phyloP scores from a whole-genome alignment of 225 moss, liverwort and hornwort genomes.

The Sphagnum contortum region DNA sequence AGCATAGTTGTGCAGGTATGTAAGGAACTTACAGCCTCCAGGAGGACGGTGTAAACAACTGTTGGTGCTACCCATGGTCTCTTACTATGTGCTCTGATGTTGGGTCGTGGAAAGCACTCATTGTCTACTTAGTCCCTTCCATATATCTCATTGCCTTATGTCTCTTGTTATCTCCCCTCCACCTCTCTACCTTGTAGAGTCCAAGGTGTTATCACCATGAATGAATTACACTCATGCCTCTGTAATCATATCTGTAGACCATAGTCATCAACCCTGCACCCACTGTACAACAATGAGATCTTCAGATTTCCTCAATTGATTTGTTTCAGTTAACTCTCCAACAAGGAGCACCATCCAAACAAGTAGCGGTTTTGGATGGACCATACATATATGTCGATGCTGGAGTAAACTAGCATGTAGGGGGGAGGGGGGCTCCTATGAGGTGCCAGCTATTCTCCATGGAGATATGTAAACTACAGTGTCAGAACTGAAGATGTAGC shows the following conservation, averaged over 20 bases:
- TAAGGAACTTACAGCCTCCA: slow-evolving; percentile 18
- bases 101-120: slow-evolving; percentile 21
- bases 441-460: too few relatives aligned
- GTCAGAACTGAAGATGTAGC: too few relatives aligned
- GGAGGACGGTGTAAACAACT: slow-evolving; percentile 10
- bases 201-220: slow-evolving; percentile 1
- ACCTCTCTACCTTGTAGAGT: slow-evolving; percentile 4
- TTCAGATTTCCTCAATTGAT: too few relatives aligned
- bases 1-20: too few relatives aligned
- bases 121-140: slow-evolving; percentile 12
- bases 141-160: slow-evolving; percentile 9
- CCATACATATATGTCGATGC: too few relatives aligned
- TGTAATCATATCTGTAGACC: slow-evolving; percentile 18
- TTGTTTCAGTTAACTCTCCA: too few relatives aligned
- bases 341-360: too few relatives aligned
- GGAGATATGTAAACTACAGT: too few relatives aligned
- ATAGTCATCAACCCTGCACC: slow-evolving; percentile 18
- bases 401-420: too few relatives aligned
- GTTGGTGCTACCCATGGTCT: slow-evolving; percentile 29
- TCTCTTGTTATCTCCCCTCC: slow-evolving; percentile 2
- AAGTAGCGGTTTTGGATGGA: too few relatives aligned
- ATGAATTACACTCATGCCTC: slow-evolving; percentile 3
- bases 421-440: too few relatives aligned
- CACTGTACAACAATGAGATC: too few relatives aligned
- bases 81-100: slow-evolving; percentile 1